Conservation (phyloP, 2,329 filamentous ascomycete species). For the Diplodia scrobiculata region DNA sequence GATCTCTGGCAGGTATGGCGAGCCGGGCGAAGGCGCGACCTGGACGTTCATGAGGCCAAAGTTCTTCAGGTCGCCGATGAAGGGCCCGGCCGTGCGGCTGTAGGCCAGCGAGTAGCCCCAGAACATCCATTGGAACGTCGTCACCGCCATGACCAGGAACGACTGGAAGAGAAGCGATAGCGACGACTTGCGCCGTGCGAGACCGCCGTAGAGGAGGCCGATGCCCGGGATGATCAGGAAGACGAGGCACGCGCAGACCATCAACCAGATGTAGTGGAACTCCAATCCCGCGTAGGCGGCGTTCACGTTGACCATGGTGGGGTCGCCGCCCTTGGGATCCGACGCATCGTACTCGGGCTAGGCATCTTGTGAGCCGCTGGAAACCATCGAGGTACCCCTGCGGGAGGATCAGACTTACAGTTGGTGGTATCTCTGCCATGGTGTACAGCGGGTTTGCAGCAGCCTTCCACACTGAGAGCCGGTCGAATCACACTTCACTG, state of each 20-base stretch:
- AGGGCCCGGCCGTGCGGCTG: slow-evolving; percentile 60
- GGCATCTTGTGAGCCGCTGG: not conserved
- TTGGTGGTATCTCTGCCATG: slow-evolving; percentile 25
- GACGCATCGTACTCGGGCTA: slow-evolving; percentile 47
- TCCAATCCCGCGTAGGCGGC: slow-evolving; percentile 61
- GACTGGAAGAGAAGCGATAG: slow-evolving; percentile 65
- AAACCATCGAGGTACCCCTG: slow-evolving; percentile 19
- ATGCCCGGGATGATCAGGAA: slow-evolving; percentile 69
- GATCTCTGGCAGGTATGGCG: slow-evolving; percentile 62
- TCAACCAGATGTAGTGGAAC: slow-evolving; percentile 63
- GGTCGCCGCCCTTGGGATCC: slow-evolving; percentile 58
- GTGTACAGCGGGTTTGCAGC: not conserved
- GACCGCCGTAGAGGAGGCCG: slow-evolving; percentile 65
- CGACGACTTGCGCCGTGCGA: slow-evolving; percentile 64
- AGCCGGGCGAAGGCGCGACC: slow-evolving; percentile 62
- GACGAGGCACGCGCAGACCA: slow-evolving; percentile 62
- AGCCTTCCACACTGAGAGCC: not conserved
- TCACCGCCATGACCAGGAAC: slow-evolving; percentile 59
- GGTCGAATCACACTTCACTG: not conserved
- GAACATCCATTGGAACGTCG: slow-evolving; percentile 65
- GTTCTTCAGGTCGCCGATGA: slow-evolving; percentile 64
- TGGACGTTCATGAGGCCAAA: slow-evolving; percentile 64
- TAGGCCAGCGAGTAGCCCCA: slow-evolving; percentile 67
- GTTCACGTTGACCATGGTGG: slow-evolving; percentile 58
- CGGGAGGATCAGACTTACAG: slow-evolving; percentile 1